Percentiles rank a stretch among this genome's conserved stretches.
These are phyloP conservation scores for Leccinum barrowsii DNA, from an alignment of 768 basidiomycete genomes.

Conservation along the genomic window DNA sequence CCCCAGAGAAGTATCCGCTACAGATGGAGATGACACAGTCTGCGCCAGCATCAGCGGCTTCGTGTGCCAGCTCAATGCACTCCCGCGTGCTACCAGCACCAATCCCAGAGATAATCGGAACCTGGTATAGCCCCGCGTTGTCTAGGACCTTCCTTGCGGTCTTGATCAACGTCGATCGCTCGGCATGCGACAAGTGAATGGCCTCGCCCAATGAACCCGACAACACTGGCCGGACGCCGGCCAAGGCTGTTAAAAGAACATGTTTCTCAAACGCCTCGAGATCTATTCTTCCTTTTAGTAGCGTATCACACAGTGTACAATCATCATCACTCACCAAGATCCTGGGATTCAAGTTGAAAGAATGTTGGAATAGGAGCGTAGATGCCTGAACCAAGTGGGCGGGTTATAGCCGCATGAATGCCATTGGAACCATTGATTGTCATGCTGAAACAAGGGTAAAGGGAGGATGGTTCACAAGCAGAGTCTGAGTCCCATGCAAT, in stretches of 20 bases:
- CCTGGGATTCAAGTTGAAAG: conserved; percentile 71
- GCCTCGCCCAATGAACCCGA: conserved; percentile 88
- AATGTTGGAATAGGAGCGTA: conserved; percentile 87
- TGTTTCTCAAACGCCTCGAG: conserved; percentile 66
- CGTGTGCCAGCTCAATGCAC: conserved; percentile 68
- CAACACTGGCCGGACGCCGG: conserved; percentile 69
- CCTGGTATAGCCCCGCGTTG: conserved; percentile 47
- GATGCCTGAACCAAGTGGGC: conserved; percentile 70
- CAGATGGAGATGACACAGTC: conserved; percentile 84
- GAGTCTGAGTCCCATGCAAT: background rate
- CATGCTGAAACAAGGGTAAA: conserved; percentile 32
- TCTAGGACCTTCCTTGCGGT: conserved; percentile 72
- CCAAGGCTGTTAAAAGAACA: conserved; percentile 57
- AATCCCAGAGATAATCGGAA: conserved; percentile 80
- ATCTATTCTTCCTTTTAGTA: conserved; percentile 37
- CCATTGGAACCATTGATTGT: conserved; percentile 29
- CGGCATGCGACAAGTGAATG: conserved; percentile 63
- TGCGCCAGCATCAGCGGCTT: conserved; percentile 82
- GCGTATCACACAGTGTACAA: background rate
- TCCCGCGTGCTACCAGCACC: conserved; percentile 82
- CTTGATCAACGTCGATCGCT: conserved; percentile 62
- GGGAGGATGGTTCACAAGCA: background rate
- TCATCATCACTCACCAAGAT: conserved; percentile 59
- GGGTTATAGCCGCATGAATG: conserved; percentile 29
- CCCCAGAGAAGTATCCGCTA: conserved; percentile 85